Base-by-base conservation (phyloP, 140 eudicot species). In the Oenanthe javanica region DNA sequence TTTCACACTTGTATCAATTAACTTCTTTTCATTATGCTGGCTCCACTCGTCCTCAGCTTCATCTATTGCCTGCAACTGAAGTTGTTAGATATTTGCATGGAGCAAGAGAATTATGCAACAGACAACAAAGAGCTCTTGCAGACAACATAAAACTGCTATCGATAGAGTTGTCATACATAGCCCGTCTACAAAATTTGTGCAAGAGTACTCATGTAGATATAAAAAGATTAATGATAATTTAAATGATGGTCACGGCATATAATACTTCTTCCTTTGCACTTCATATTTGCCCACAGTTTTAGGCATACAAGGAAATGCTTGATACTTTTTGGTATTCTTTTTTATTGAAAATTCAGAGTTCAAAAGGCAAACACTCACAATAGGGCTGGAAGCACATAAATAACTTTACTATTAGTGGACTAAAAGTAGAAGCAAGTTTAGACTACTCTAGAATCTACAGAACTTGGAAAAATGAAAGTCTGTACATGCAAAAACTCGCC, bases 11-110 rank as follows among this genome's bases (percentile, higher is more conserved):
- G 45, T 42, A 42, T 42, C 45, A 2, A 42, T 42, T 42, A 94
- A 76, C 77, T 92, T 94, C 91, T 94, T 94, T 0, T 97, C 93
- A 47, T 94, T 90, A 81, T 94, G 99, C 79, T 89, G 97, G 54
- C 97, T 94, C 99, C 99, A 94, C 77, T 94, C 99, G 23, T 87
- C 91, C 83, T 94, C 99, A 31, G 97, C 99, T 83, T 94, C 99
- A 80, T 94, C 99, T 25, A 94, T 92, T 45, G 99, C 99, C 98
- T 94, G 89, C 64, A 89, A 78, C 75, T 2, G 51, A 49, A 57
- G 3, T 55, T 7, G 54, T 51, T 5, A 76, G 63, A 77, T 74
- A 66, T 31, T 57, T 42, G 50, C 8, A 21, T 8, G 55, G 76
- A 40, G 52, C 52, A 4, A 21, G 47, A 38, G 42, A 59, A 36